Evolutionary conservation across 495 filamentous ascomycete genomes (phyloP), one percentile per base, ranked within the genome.

Genomic region (Peziza echinospora): DNA sequence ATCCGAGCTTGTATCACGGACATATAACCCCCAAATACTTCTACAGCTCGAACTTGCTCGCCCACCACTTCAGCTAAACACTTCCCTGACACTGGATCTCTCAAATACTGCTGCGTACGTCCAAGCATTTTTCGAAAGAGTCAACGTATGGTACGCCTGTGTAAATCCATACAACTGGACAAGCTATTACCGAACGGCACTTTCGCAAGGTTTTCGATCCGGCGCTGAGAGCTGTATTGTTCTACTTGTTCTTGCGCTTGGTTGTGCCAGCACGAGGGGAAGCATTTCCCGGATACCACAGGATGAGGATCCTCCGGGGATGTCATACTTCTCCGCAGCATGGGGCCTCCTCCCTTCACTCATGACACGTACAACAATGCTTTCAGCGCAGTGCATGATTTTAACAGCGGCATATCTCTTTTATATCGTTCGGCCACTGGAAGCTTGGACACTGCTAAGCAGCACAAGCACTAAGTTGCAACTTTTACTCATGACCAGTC

Each of bases 101-200:
- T 76, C 76, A 19, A 81, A 84, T 61, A 78, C 77, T n/a, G 66
- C 71, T 21, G 66, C 71, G 11, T 84, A 84, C 61, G 75, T 82
- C 43, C 72, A 76, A 56, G 71, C 80, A 7, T 85, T 80, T 62
- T 87, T 87, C 52, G 73, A 77, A 39, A 69, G 76, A 21, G 82
- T 82, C 47, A 85, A 85, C 55, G 69, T 82, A 5, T 87, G 81
- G 79, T 85, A 85, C 51, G 81, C 82, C 25, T 82, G 78, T 59
- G 80, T 87, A 45, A 85, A 84, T 60, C 82, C 82, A 21, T 81
- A 77, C 61, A 80, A 73, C 17, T 87, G 81, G 82, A 66, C 70
- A n/a, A 72, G 70, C 48, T 77, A 82, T 59, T 85, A 85, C 58
- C 67, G 70, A 17, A 76, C 68, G 5, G 82, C 82, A 0, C 65